Conservation (phyloP, 2,329 filamentous ascomycete species). For the Neofusicoccum sp. region DNA sequence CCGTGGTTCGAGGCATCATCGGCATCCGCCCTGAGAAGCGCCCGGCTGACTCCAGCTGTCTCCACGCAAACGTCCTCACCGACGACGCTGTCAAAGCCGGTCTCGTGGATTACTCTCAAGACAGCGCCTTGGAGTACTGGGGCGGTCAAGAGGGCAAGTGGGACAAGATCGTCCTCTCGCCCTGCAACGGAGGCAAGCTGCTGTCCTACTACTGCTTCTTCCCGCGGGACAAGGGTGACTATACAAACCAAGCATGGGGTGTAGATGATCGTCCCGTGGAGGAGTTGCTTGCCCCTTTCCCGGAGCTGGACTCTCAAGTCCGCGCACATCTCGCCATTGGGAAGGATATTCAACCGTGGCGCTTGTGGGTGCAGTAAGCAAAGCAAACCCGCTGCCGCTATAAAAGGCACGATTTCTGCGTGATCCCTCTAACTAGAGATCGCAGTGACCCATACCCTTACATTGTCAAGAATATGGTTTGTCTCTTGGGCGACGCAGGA, state of each 20-base stretch:
- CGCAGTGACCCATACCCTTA: conserved; percentile 5
- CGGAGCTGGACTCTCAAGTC: conserved; percentile 61
- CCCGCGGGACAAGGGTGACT: conserved; percentile 62
- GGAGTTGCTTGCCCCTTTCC: conserved; percentile 63
- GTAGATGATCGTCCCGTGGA: conserved; percentile 35
- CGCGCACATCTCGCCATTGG: conserved; percentile 61
- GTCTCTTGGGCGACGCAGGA: conserved; percentile 66
- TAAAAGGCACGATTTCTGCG: too few species aligned
- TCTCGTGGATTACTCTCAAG: conserved; percentile 63
- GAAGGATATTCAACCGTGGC: conserved; percentile 66
- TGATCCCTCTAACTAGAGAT: not conserved
- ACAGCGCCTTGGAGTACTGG: conserved; percentile 70
- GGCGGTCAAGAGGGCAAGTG: conserved; percentile 64
- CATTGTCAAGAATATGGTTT: conserved; percentile 41
- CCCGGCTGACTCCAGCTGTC: conserved; percentile 63
- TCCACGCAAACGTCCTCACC: conserved; percentile 66
- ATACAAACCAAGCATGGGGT: conserved; percentile 30
- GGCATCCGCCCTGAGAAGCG: conserved; percentile 63
- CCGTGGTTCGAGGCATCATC: conserved; percentile 63
- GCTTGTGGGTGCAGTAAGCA: conserved; percentile 67
- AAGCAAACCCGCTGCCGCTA: conserved; percentile 34
- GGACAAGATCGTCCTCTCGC: conserved; percentile 71
- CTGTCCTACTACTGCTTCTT: conserved; percentile 74
- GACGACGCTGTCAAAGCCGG: conserved; percentile 62
- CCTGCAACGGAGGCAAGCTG: conserved; percentile 66